Evolutionary conservation across 2,329 filamentous ascomycete species (phyloP), one percentile per base, ranked within the genome.

Genomic region (Aspergillus aculeatinus): DNA sequence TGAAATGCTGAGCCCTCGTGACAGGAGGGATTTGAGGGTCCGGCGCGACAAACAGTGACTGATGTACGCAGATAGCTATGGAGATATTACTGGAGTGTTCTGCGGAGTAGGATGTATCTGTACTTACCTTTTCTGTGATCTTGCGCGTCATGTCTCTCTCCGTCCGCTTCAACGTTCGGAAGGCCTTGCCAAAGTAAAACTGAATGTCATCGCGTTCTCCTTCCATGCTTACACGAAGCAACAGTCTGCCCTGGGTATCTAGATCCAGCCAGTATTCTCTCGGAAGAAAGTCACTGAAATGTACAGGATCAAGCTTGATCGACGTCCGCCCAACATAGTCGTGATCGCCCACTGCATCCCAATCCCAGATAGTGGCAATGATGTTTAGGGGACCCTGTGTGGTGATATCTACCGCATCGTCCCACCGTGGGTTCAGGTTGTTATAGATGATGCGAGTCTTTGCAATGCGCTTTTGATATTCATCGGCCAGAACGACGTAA

Each of bases 81-180:
- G 29, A 21, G 44, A 51, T 23, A 25, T 47, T n/a, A 29, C 12
- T 12, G 19, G 19, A 27, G 33, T 12, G 9, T 39, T n/a, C 21
- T 19, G 33, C 27, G 12, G 14, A 19, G 31, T 11, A 10, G n/a
- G 52, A 16, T 16, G 16, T 19, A 12, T 14, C 21, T 29, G 27
- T 29, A 65, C 81, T 64, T 80, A 92, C 91, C 88, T 99, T 99
- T 79, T 98, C 95, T 7, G 95, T 98, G 70, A 98, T 95, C 77
- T 93, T 96, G 63, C 95, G 87, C 57, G 96, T 96, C 95, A 99
- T 99, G 75, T 99, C 95, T 70, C 94, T 86, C 79, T 99, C 94
- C 0, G 94, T 96, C 66, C 95, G 87, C 82, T 98, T 98, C 67
- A 99, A 82, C 61, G 94, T 92, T 51, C 95, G 86, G 80, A 99